Evolutionary conservation across 2,329 filamentous ascomycete genomes (phyloP).

Genomic region (Cadophora sp.): DNA sequence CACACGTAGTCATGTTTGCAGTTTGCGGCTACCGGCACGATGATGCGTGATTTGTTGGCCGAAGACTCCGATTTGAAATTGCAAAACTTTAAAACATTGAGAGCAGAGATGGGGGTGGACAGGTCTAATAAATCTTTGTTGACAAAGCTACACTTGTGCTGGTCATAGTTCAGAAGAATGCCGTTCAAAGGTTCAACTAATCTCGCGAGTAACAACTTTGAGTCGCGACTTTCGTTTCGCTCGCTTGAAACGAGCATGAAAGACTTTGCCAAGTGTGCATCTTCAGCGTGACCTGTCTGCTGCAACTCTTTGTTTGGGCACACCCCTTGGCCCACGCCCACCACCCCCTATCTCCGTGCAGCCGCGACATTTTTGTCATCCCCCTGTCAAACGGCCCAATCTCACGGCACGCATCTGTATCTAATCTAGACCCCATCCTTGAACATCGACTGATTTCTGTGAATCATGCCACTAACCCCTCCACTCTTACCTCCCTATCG

Average conservation of each 20-base stretch:
- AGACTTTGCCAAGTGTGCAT: slow-evolving; percentile 4
- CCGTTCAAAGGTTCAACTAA: neutral
- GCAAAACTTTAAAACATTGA: neutral
- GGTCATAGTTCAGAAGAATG: neutral
- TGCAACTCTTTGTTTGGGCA: neutral
- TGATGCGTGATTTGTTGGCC: slow-evolving; percentile 6
- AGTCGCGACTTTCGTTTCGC: neutral
- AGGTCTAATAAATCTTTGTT: neutral
- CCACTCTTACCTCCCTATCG: slow-evolving; percentile 24
- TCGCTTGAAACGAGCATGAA: neutral
- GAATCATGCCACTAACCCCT: slow-evolving; percentile 25
- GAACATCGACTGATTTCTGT: slow-evolving; percentile 23
- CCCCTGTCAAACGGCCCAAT: slow-evolving; percentile 4
- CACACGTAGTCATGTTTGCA: neutral
- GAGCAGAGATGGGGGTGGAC: neutral
- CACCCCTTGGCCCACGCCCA: neutral
- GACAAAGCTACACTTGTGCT: neutral
- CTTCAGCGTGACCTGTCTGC: too few relatives aligned
- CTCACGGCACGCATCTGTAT: neutral
- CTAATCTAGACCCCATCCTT: slow-evolving; percentile 25
- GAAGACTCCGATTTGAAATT: neutral
- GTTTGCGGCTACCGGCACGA: neutral
- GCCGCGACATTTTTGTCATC: neutral
- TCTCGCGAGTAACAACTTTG: neutral
- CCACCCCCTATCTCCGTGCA: neutral